Evolutionary conservation across 192 early-diverging fungal genomes (phyloP), one percentile per base, ranked within the genome.

Genomic region (Backusella sp.): DNA sequence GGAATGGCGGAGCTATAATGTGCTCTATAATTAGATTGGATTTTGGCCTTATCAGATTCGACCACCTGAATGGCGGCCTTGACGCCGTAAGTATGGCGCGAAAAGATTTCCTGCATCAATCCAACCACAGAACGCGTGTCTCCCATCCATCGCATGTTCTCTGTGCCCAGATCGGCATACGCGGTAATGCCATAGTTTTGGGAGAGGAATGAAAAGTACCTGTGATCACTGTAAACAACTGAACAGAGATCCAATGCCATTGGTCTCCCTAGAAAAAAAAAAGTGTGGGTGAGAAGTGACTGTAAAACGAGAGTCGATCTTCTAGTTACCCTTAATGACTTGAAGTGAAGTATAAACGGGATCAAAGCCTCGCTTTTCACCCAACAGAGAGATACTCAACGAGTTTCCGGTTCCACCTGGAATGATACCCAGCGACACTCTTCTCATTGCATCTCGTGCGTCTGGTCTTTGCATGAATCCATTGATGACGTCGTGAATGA

Each of bases 401-500:
- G 86, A 87, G 70, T 90, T 90, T 19, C 89, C 89, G 30, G 84
- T 87, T 80, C 88, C 89, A 73, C 84, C 83, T 52, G 89, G 89
- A 81, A 94, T 88, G 14, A 88, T 77, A 0, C 92, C 91, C 4
- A 95, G 28, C 0, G 92, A 90, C 5, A 92, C 68, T 21, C 82
- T 82, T 46, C 84, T 78, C 11, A 90, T 88, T 11, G 77, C 69
- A 32, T 84, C 68, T 41, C 83, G 68, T 70, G 89, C 91, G 77
- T 96, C 93, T 5, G 86, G 79, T 30, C 94, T 83, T 66, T 86
- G 80, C 85, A 96, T 80, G n/a, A 95, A 83, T 5, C 94, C 94
- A 68, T 96, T 93, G 35, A 94, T 84, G 12, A 95, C 80, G 79
- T 96, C 94, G 66, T 96, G 92, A 35, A 94, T 84, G 7, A 94